Percentiles rank a stretch among this genome's conserved stretches.
phyloP scores from a whole-genome alignment of 2,329 filamentous ascomycete genomes.

The Helotiales sp. region DNA sequence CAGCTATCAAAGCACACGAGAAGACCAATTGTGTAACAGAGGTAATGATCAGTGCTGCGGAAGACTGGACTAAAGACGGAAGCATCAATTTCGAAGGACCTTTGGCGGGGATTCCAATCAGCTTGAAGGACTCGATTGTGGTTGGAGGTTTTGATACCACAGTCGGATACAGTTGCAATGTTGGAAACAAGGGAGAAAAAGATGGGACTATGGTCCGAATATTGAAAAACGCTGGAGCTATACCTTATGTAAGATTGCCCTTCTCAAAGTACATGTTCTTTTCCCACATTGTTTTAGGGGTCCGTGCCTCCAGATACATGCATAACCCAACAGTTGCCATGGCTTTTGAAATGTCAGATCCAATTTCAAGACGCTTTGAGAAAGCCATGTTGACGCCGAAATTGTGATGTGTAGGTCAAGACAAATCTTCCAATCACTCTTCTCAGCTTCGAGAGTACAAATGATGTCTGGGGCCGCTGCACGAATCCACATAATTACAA shows the following conservation, averaged over 20 bases:
- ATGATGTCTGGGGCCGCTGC: slow-evolving; percentile 77
- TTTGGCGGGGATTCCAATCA: slow-evolving; percentile 83
- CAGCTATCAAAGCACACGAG: slow-evolving; percentile 78
- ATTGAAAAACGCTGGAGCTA: slow-evolving; percentile 82
- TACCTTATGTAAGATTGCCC: no score
- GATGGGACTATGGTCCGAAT: slow-evolving; percentile 76
- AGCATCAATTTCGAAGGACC: slow-evolving; percentile 75
- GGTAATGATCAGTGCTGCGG: slow-evolving; percentile 75
- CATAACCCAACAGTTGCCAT: no score
- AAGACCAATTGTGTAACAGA: slow-evolving; percentile 91
- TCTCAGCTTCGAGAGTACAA: slow-evolving; percentile 40
- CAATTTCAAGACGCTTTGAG: no score
- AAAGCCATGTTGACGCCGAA: no score
- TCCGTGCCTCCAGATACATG: no score
- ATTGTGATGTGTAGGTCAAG: no score
- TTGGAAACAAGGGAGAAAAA: slow-evolving; percentile 70
- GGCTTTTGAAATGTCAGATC: no score
- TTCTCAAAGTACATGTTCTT: no score
- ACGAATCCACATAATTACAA: slow-evolving; percentile 81
- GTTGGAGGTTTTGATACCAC: slow-evolving; percentile 83
- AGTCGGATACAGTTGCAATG: slow-evolving; percentile 76
- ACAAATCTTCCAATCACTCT: slow-evolving; percentile 83
- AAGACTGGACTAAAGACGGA: slow-evolving; percentile 63
- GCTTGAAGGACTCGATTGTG: slow-evolving; percentile 77
- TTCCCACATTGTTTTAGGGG: no score